phyloP scores from a whole-genome alignment of 164 flowering plant species.

The Vitis cinerea region DNA sequence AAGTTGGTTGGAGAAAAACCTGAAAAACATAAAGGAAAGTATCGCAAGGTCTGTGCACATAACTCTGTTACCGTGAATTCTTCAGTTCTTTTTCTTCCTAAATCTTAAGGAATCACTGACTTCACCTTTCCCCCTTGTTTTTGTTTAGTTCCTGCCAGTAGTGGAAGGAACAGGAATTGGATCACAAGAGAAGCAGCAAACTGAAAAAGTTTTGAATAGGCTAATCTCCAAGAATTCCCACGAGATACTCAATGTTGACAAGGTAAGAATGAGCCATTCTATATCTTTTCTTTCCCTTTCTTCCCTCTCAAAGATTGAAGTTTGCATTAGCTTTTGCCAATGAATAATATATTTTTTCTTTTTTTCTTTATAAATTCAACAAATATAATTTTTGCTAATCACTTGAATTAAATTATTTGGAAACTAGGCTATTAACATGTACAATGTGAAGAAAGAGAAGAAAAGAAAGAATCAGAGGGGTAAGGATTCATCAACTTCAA shows the following conservation, averaged over 20 bases:
- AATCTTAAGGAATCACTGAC: neutral
- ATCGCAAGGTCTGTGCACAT: slow-evolving; percentile 63
- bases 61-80: neutral
- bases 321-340: neutral
- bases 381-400: neutral
- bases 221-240: slow-evolving; percentile 77
- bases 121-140: neutral
- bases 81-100: neutral
- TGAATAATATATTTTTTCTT: too few species aligned
- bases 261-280: slow-evolving; percentile 38
- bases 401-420: neutral
- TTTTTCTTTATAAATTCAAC: too few species aligned
- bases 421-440: slow-evolving; percentile 66
- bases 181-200: slow-evolving; percentile 66
- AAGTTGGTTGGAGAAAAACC: slow-evolving; percentile 90
- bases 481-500: slow-evolving; percentile 37
- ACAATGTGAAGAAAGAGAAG: slow-evolving; percentile 59
- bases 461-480: slow-evolving; percentile 34
- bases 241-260: slow-evolving; percentile 71
- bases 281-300: too few species aligned
- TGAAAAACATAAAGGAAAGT: slow-evolving; percentile 71
- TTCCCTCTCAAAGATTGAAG: neutral
- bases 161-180: slow-evolving; percentile 78
- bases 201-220: slow-evolving; percentile 77
- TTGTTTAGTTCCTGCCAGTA: slow-evolving; percentile 66